These are phyloP conservation scores for Glutinoglossum americanum DNA, from an alignment of 495 filamentous ascomycete genomes.

Conservation along the genomic window DNA sequence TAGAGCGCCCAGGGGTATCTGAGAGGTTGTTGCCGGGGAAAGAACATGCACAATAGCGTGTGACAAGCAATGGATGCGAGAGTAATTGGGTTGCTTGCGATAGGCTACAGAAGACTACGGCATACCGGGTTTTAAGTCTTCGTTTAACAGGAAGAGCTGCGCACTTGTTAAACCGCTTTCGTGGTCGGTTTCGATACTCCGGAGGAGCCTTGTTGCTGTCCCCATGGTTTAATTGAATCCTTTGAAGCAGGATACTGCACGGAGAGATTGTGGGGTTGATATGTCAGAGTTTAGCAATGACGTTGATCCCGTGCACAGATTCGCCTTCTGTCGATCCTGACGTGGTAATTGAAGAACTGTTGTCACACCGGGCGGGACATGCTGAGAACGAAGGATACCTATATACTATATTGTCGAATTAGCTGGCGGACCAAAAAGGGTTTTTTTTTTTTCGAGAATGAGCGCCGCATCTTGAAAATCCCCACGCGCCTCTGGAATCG, in stretches of 20 bases:
- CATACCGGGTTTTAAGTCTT: constrained; percentile 67
- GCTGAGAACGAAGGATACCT: too few relatives aligned
- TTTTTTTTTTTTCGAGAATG: too few relatives aligned
- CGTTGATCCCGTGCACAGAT: too few relatives aligned
- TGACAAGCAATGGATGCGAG: too few relatives aligned
- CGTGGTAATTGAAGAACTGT: too few relatives aligned
- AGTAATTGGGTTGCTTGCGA: background rate
- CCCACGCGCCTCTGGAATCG: background rate
- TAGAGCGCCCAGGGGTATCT: background rate
- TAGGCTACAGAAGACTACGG: background rate
- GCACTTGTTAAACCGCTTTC: constrained; percentile 65
- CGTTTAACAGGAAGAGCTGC: constrained; percentile 79
- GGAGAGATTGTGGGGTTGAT: background rate
- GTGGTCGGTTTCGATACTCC: constrained; percentile 44
- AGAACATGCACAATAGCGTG: background rate
- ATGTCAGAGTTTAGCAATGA: too few relatives aligned
- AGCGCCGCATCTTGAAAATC: background rate
- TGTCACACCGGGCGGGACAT: too few relatives aligned
- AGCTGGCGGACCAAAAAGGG: too few relatives aligned
- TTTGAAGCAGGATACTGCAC: too few relatives aligned
- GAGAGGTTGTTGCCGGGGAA: background rate
- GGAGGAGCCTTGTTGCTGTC: constrained; percentile 5
- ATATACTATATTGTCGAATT: background rate
- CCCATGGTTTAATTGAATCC: background rate
- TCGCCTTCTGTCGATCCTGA: too few relatives aligned